These are phyloP conservation scores for Zymoseptoria tritici DNA, from an alignment of 2,329 filamentous ascomycete species.

Conservation along the genomic window DNA sequence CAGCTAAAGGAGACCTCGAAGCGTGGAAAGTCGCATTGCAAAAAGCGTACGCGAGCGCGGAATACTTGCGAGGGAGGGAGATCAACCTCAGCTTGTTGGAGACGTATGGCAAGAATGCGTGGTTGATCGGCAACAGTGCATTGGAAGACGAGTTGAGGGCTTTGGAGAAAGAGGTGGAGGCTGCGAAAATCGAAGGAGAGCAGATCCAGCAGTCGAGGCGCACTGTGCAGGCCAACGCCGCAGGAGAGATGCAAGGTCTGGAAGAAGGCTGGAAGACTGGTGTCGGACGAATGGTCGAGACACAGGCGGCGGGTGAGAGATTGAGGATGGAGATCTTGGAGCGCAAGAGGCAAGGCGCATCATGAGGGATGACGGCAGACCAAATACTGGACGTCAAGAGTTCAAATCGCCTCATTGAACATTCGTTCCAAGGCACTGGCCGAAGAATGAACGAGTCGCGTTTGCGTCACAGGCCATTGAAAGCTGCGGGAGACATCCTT, in stretches of 20 bases:
- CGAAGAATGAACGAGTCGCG: background rate
- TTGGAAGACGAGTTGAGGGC: slow-evolving; percentile 62
- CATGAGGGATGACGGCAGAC: slow-evolving; percentile 4
- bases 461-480: background rate
- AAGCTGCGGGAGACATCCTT: no score
- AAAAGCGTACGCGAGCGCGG: slow-evolving; percentile 50
- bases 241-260: slow-evolving; percentile 63
- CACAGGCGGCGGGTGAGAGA: slow-evolving; percentile 73
- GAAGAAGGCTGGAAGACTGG: slow-evolving; percentile 74
- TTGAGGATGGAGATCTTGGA: slow-evolving; percentile 61
- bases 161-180: slow-evolving; percentile 68
- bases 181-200: slow-evolving; percentile 62
- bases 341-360: slow-evolving; percentile 44
- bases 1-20: slow-evolving; percentile 37
- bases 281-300: slow-evolving; percentile 73
- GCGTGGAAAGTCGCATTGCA: slow-evolving; percentile 47
- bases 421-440: background rate
- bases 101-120: slow-evolving; percentile 77
- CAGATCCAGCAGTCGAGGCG: slow-evolving; percentile 63
- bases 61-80: slow-evolving; percentile 50
- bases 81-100: slow-evolving; percentile 68
- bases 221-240: slow-evolving; percentile 60
- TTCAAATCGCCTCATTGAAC: background rate
- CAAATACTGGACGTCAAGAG: background rate
- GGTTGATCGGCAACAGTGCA: slow-evolving; percentile 78